A percentile compares a stretch with the other conserved stretches of the same genome.
Conservation (phyloP, 257 asterid species). For the Solanum bukasovii region DNA sequence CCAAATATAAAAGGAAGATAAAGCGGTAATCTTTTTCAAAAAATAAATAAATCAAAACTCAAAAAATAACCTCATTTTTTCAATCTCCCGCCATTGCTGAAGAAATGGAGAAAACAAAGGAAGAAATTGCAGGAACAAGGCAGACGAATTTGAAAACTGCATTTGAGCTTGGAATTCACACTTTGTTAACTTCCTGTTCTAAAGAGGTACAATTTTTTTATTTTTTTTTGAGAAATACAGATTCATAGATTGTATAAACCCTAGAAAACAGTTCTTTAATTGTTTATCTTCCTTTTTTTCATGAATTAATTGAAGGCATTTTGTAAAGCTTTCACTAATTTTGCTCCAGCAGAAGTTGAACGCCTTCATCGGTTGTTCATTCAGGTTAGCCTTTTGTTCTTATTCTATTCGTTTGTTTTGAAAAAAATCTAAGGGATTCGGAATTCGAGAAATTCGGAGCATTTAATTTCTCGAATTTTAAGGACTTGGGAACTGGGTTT, state of each 20-base stretch:
- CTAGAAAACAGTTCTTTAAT: background rate
- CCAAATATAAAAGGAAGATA: background rate
- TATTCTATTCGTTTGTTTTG: background rate
- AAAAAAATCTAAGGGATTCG: background rate
- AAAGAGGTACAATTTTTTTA: background rate
- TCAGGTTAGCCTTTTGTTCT: constrained; percentile 3
- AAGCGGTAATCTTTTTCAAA: background rate
- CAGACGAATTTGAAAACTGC: background rate
- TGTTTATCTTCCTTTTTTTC: background rate
- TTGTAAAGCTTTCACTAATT: constrained; percentile 10
- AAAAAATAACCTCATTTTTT: background rate
- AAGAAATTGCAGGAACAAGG: background rate
- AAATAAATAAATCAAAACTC: background rate
- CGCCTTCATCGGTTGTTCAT: constrained; percentile 16
- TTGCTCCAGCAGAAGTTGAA: constrained; percentile 7
- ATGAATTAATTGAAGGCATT: constrained; percentile 7
- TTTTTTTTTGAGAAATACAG: background rate
- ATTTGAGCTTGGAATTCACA: background rate
- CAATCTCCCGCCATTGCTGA: background rate
- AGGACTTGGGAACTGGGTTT: background rate
- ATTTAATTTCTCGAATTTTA: background rate
- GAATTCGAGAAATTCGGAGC: background rate
- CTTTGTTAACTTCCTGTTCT: background rate
- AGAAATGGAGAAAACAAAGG: background rate
- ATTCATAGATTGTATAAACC: background rate